A percentile compares a stretch with the other conserved stretches of the same genome.
Conservation (phyloP, 2,329 filamentous ascomycete species). For the Fusarium tricinctum region DNA sequence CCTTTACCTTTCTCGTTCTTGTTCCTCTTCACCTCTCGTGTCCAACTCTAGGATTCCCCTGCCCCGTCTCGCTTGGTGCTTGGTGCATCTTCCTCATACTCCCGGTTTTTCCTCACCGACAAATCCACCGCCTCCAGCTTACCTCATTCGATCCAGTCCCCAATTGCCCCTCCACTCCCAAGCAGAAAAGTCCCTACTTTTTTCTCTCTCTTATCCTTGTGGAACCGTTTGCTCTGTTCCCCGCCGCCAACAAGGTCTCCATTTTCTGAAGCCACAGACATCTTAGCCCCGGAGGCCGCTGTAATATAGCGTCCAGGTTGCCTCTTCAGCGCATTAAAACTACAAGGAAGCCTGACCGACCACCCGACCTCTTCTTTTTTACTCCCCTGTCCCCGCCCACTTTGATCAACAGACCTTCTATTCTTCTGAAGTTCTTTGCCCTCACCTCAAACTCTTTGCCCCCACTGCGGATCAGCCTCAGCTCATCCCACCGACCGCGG, state of each 20-base stretch:
- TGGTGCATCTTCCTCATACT: conserved; percentile 1
- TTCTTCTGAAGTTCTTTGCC: conserved; percentile 3
- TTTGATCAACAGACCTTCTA: conserved; percentile 21
- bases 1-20: conserved; percentile 1
- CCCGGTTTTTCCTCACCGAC: conserved; percentile 43
- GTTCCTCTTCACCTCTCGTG: conserved; percentile 1
- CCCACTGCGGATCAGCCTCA: conserved; percentile 40
- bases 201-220: not conserved
- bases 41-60: conserved; percentile 36
- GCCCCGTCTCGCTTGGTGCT: not conserved
- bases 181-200: conserved; percentile 26
- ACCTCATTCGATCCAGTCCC: conserved; percentile 13
- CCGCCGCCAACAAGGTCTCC: conserved; percentile 34
- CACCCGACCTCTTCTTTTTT: conserved; percentile 29
- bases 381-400: not conserved
- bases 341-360: conserved; percentile 26
- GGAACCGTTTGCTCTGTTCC: conserved; percentile 19
- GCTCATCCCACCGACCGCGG: conserved; percentile 41
- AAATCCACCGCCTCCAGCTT: conserved; percentile 44
- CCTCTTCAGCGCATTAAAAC: conserved; percentile 29
- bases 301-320: conserved; percentile 33
- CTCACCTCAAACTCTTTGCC: conserved; percentile 8
- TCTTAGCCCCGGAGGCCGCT: conserved; percentile 41
- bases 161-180: conserved; percentile 13
- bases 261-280: conserved; percentile 31